Evolutionary conservation across 2,329 filamentous ascomycete species (phyloP), one percentile per base, ranked within the genome.

Genomic region (Coniochaeta hoffmannii): DNA sequence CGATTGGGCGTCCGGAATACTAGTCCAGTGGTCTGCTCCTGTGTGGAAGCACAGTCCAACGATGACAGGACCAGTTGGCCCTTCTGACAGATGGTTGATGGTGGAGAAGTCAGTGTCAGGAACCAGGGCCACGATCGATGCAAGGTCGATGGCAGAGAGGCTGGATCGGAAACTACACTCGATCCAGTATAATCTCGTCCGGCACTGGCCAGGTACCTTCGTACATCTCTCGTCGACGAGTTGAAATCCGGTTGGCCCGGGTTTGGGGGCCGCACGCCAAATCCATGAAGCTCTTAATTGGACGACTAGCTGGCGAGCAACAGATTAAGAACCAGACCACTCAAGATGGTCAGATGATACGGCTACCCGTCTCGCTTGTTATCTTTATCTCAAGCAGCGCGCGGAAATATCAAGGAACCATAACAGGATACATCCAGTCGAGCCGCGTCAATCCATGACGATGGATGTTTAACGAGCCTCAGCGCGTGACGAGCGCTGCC

Each of bases 171-270:
- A 22, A 51, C 28, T 51, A 51, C 49, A 34, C 26, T 31, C 49
- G n/a, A 31, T 51, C 28, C 49, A 51, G 49, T 28, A 32, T 32
- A 14, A 17, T 51, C 49, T 17, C 49, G 49, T 10, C 30, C 28
- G 31, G 22, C 41, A 46, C 11, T 28, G 22, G 14, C n/a, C 24
- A 15, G 19, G 22, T 19, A 26, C 22, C 46, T 49, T 49, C 46
- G 24, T 31, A 31, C 44, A 30, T 15, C 2, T 15, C 31, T 56
- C 52, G 19, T 49, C 12, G 26, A 38, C 36, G n/a, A 50, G 55
- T 50, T 46, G n/a, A n/a, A 53, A 56, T 56, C 55, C 55, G 55
- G 41, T 50, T 55, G 41, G 38, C 8, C 17, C 53, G 53, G 53
- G n/a, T 19, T 44, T 49, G 50, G 50, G 50, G 50, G 34, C 50